Percentiles rank a stretch among this genome's conserved stretches.
phyloP scores from a whole-genome alignment of 2,329 filamentous ascomycete species.

The Ophiobolus disseminans region DNA sequence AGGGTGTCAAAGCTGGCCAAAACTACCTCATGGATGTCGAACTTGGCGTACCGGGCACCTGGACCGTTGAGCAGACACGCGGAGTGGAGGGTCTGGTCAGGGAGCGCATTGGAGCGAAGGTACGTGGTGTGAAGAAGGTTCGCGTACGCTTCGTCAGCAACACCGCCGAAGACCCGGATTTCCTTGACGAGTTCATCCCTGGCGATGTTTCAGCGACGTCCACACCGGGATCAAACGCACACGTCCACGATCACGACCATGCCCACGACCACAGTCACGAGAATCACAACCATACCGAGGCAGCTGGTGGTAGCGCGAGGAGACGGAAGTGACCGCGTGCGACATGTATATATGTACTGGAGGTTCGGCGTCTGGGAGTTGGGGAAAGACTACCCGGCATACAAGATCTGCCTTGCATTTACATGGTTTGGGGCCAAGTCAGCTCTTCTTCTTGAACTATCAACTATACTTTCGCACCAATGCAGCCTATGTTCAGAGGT shows the following conservation, averaged over 20 bases:
- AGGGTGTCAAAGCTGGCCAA: constrained; percentile 93
- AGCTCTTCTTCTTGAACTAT: too few species aligned
- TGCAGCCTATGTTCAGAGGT: too few species aligned
- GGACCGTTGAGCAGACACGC: constrained; percentile 75
- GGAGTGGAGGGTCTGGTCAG: constrained; percentile 77
- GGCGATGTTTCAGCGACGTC: constrained; percentile 36
- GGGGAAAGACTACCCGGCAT: constrained; percentile 23
- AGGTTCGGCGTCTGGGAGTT: constrained; percentile 32
- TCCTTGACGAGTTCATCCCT: constrained; percentile 72
- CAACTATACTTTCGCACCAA: too few species aligned
- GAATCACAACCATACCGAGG: constrained; percentile 28
- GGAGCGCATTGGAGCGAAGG: constrained; percentile 73
- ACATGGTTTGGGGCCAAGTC: too few species aligned
- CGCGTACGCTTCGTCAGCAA: constrained; percentile 82
- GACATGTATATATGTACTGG: constrained; percentile 26
- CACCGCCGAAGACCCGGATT: constrained; percentile 62
- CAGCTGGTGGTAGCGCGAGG: constrained; percentile 22
- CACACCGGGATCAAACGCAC: constrained; percentile 38
- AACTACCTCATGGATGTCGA: constrained; percentile 95
- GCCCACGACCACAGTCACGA: constrained; percentile 33
- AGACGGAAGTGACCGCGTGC: constrained; percentile 33
- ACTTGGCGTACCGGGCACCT: constrained; percentile 76
- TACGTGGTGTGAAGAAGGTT: constrained; percentile 83
- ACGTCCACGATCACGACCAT: constrained; percentile 38
- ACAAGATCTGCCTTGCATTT: constrained; percentile 3